These are phyloP conservation scores for Penicillium egyptiacum DNA, from an alignment of 495 filamentous ascomycete species.

Conservation along the genomic window DNA sequence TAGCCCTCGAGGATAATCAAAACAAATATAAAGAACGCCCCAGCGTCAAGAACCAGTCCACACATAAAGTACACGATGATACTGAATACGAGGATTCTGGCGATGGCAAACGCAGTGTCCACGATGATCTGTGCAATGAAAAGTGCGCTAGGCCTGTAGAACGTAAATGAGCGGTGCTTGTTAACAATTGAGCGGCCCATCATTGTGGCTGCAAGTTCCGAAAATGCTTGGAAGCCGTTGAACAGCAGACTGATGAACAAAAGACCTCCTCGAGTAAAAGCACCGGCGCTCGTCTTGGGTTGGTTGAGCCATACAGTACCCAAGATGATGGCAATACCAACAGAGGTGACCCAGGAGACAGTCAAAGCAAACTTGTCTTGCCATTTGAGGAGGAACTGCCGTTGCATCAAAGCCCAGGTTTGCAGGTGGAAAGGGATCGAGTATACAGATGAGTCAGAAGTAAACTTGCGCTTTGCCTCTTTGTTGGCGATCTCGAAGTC, in stretches of 20 bases:
- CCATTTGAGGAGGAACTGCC: slow-evolving; percentile 81
- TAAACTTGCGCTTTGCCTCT: slow-evolving; percentile 73
- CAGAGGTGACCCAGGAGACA: slow-evolving; percentile 73
- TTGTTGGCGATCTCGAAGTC: slow-evolving; percentile 75
- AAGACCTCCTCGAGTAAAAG: slow-evolving; percentile 75
- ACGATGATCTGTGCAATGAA: slow-evolving; percentile 79
- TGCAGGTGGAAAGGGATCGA: slow-evolving; percentile 76
- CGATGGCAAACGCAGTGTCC: slow-evolving; percentile 68
- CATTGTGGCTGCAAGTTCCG: slow-evolving; percentile 71
- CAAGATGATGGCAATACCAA: slow-evolving; percentile 72
- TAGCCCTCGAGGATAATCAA: slow-evolving; percentile 70
- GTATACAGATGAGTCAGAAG: slow-evolving; percentile 69
- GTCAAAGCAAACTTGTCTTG: slow-evolving; percentile 76
- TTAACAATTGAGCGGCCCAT: slow-evolving; percentile 71
- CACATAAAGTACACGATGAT: slow-evolving; percentile 83
- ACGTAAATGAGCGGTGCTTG: slow-evolving; percentile 76
- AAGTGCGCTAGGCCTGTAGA: slow-evolving; percentile 74
- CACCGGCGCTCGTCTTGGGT: slow-evolving; percentile 62
- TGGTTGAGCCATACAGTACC: slow-evolving; percentile 77
- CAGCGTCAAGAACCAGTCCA: slow-evolving; percentile 61
- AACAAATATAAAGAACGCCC: slow-evolving; percentile 78
- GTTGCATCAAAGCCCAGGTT: slow-evolving; percentile 77
- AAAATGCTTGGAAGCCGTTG: slow-evolving; percentile 78
- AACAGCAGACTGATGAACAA: slow-evolving; percentile 74
- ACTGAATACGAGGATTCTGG: slow-evolving; percentile 67